Conservation (phyloP, 2,329 filamentous ascomycete species). For the Alternaria metachromatica region DNA sequence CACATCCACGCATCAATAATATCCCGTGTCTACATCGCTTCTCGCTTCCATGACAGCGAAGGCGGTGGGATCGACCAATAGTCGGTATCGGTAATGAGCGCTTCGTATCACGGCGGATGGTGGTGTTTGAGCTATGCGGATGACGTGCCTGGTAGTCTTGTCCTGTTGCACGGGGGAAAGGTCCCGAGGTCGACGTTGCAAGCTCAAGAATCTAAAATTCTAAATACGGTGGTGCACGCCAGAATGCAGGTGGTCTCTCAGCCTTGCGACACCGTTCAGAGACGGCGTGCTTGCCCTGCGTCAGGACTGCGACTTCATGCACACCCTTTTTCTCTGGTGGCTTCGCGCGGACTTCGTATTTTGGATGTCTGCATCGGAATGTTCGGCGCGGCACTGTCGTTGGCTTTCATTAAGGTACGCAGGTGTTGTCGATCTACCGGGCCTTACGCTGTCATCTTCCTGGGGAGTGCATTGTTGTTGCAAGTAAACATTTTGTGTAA, state of each 20-base stretch:
- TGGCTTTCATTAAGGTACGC: not conserved
- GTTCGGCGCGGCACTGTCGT: not conserved
- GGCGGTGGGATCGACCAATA: not conserved
- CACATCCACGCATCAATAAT: too few relatives aligned
- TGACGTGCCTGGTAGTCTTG: conserved; percentile 10
- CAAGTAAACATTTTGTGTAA: not conserved
- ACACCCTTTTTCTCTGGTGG: not conserved
- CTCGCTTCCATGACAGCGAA: conserved; percentile 11
- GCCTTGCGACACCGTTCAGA: not conserved
- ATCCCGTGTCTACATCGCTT: not conserved
- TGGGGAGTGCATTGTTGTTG: not conserved
- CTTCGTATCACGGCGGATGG: not conserved
- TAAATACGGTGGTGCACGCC: not conserved
- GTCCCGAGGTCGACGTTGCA: not conserved
- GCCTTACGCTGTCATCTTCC: not conserved
- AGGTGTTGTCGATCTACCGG: conserved; percentile 1
- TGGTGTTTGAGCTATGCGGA: conserved; percentile 12
- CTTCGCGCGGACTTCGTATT: not conserved
- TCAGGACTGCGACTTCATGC: not conserved
- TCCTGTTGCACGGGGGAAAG: not conserved
- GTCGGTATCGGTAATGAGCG: not conserved
- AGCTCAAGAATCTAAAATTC: not conserved
- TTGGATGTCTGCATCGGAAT: not conserved
- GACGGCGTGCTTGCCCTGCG: not conserved
- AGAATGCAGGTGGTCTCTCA: not conserved